Base-by-base conservation (phyloP, 2,329 filamentous ascomycete genomes). In the Botrytis medusae region DNA sequence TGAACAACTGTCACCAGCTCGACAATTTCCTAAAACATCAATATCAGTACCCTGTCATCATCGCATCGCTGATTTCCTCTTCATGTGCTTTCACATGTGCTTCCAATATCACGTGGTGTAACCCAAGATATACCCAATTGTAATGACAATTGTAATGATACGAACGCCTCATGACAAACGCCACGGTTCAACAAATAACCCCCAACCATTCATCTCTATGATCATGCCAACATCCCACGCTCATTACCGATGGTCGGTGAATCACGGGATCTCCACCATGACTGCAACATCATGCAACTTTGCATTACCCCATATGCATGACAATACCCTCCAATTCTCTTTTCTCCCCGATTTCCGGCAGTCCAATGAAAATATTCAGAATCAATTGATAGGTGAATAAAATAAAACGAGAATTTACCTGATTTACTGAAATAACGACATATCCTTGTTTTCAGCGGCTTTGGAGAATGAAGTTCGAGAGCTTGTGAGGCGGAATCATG, bases 1-100 rank as follows among this genome's bases (percentile, higher is more conserved):
- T 46, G 83, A 84, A 77, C 87, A 89, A 69, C 83, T 79, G 76
- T 83, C 81, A 71, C 87, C 87, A 74, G 85, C 83, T 78, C 86
- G 83, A 80, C 87, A 89, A 74, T 63, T 74, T 48, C 79, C 79
- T 87, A 85, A 86, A 22, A 40, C 34, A 29, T 44, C 70, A 68
- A 51, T 61, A 73, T 80, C 74, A 80, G 79, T 74, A 64, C 20
- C 75, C 75, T 73, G 72, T 71, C 69, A 72, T 71, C 69, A 73
- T 73, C 61, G 74, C 74, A 75, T 76, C 62, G 74, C 73, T 40
- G 25, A 48, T 46, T 48, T 29, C 70, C 64, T 74, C 74, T 67
- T 73, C 73, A 67, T 73, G 54, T 69, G 59, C 64, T 69, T 73
- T 63, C 71, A 69, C 54, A 73, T 73, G 54, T 70, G 71, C 46